A percentile compares a stretch with the other conserved stretches of the same genome.
These are phyloP conservation scores for Ophiostoma quercus DNA, from an alignment of 2,329 filamentous ascomycete species.

Conservation along the genomic window DNA sequence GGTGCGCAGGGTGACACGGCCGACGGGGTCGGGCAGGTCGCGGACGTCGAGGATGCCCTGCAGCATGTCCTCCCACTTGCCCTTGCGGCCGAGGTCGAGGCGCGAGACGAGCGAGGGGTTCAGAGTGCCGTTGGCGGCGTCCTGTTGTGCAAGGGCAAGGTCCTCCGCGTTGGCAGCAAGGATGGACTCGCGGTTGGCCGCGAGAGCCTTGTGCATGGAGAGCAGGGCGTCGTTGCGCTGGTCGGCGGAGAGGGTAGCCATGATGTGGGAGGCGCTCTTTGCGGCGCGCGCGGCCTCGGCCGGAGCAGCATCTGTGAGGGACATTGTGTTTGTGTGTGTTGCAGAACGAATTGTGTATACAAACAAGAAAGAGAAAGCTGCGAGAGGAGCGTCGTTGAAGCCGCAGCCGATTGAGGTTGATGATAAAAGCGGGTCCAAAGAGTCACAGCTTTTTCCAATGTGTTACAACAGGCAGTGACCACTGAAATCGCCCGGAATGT, in stretches of 20 bases:
- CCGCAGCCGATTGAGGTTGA: neutral
- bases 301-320: slow-evolving; percentile 79
- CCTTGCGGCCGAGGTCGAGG: slow-evolving; percentile 76
- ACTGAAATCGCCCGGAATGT: neutral
- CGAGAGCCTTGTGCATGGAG: slow-evolving; percentile 73
- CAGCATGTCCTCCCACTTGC: slow-evolving; percentile 97
- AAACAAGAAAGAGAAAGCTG: neutral
- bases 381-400: neutral
- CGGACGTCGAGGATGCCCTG: slow-evolving; percentile 88
- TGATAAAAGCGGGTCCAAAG: slow-evolving; percentile 9
- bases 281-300: slow-evolving; percentile 71
- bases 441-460: slow-evolving; percentile 16
- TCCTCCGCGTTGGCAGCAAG: slow-evolving; percentile 83
- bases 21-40: slow-evolving; percentile 80
- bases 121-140: slow-evolving; percentile 68
- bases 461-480: neutral
- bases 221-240: slow-evolving; percentile 82
- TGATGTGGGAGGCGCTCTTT: slow-evolving; percentile 72
- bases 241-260: slow-evolving; percentile 70
- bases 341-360: no score
- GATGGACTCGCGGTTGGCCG: slow-evolving; percentile 64
- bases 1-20: slow-evolving; percentile 76
- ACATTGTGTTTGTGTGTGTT: slow-evolving; percentile 53
- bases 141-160: slow-evolving; percentile 61
- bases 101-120: slow-evolving; percentile 81